phyloP scores from a whole-genome alignment of 2,329 filamentous ascomycete species.

The Grosmannia serpens region DNA sequence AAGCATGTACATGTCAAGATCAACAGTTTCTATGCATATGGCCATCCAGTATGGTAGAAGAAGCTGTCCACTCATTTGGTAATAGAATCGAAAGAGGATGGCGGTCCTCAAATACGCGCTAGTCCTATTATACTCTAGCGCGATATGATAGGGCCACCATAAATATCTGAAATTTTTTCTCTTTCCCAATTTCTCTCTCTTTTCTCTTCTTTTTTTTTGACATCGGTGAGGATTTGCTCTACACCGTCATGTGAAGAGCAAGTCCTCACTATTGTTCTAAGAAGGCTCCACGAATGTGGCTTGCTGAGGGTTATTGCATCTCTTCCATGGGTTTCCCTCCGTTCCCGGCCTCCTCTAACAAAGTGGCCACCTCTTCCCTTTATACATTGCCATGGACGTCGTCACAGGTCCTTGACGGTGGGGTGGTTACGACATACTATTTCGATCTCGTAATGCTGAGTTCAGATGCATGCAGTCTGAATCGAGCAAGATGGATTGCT shows the following conservation, averaged over 20 bases:
- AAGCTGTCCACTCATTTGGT: not conserved
- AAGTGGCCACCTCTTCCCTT: conserved; percentile 32
- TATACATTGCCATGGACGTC: conserved; percentile 30
- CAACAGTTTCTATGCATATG: not conserved
- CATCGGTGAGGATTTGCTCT: conserved; percentile 19
- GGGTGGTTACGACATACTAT: conserved; percentile 35
- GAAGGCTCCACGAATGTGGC: conserved; percentile 42
- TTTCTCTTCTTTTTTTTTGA: conserved; percentile 15
- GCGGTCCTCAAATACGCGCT: not conserved
- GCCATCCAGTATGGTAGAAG: not conserved
- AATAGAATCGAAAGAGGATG: not conserved
- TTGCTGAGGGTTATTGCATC: conserved; percentile 38
- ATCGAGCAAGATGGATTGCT: too few species aligned
- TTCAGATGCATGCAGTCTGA: too few species aligned
- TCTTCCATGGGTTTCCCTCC: conserved; percentile 38
- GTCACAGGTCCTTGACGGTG: conserved; percentile 37
- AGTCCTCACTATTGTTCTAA: conserved; percentile 19
- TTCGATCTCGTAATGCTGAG: not conserved
- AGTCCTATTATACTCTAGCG: not conserved
- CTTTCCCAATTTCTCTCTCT: conserved; percentile 3
- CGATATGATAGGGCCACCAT: not conserved
- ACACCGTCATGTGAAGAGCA: conserved; percentile 40
- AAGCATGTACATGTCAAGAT: not conserved
- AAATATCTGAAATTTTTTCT: not conserved
- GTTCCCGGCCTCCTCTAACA: conserved; percentile 42